phyloP scores from a whole-genome alignment of 225 moss, liverwort and hornwort species.

The Lunularia cruciata region DNA sequence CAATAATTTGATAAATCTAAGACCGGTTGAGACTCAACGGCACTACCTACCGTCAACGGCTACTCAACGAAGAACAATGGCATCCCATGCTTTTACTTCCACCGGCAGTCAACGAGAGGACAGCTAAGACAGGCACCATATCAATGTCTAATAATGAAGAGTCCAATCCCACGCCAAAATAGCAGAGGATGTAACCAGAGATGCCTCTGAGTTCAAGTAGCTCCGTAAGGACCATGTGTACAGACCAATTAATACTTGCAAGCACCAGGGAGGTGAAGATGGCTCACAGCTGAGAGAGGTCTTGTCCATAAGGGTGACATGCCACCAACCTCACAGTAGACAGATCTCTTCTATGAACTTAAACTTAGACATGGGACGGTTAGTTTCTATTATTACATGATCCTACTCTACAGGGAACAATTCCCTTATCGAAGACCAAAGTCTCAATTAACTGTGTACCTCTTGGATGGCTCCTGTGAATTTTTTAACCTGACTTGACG shows the following conservation, averaged over 20 bases:
- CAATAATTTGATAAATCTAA: too few relatives aligned
- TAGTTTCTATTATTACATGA: slow-evolving; percentile 4
- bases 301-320: background rate
- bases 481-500: background rate
- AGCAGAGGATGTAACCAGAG: background rate
- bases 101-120: background rate
- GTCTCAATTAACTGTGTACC: background rate
- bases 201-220: background rate
- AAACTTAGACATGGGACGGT: background rate
- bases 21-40: too few relatives aligned
- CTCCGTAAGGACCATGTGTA: background rate
- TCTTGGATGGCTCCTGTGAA: background rate
- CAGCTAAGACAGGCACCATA: background rate
- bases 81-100: background rate
- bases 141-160: too few relatives aligned
- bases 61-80: too few relatives aligned
- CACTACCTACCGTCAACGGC: too few relatives aligned
- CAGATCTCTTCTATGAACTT: background rate
- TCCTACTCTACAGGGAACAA: background rate
- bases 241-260: background rate
- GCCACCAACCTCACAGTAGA: background rate
- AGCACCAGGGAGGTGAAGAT: background rate
- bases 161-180: background rate
- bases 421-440: background rate
- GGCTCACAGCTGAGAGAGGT: background rate